A percentile compares a stretch with the other conserved stretches of the same genome.
Evolutionary conservation across 1,284 basidiomycete species (phyloP).

Genomic region (Tylopilus sp.): DNA sequence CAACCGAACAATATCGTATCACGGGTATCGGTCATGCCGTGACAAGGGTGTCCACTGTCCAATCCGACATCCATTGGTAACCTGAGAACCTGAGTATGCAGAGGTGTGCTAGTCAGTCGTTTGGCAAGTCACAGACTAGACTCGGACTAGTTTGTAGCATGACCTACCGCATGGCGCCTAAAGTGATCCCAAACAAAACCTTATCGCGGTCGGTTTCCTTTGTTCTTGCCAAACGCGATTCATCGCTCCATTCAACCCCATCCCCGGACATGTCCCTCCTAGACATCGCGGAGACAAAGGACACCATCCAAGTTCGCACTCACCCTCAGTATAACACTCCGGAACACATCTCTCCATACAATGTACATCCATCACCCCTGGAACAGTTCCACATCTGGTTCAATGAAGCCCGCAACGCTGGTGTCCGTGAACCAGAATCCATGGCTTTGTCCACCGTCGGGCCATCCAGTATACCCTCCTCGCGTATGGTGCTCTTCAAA

Average conservation of each 20-base stretch:
- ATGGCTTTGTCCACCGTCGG: slow-evolving; percentile 85
- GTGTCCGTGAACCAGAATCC: slow-evolving; percentile 82
- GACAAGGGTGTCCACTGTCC: too few species aligned
- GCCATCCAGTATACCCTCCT: slow-evolving; percentile 71
- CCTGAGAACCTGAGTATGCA: not conserved
- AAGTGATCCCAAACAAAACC: slow-evolving; percentile 9
- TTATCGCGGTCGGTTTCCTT: slow-evolving; percentile 12
- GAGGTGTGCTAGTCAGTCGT: not conserved
- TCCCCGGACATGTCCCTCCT: slow-evolving; percentile 22
- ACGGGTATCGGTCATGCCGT: too few species aligned
- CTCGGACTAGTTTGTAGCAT: slow-evolving; percentile 2
- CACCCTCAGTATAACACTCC: slow-evolving; percentile 74
- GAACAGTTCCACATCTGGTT: slow-evolving; percentile 87
- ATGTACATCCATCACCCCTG: slow-evolving; percentile 66
- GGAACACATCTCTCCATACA: slow-evolving; percentile 55
- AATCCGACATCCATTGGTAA: not conserved
- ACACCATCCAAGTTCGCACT: slow-evolving; percentile 62
- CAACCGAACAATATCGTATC: too few species aligned
- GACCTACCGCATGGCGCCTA: slow-evolving; percentile 3
- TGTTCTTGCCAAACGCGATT: not conserved
- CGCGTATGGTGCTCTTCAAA: slow-evolving; percentile 90
- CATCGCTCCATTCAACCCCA: slow-evolving; percentile 1
- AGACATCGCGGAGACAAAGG: slow-evolving; percentile 35
- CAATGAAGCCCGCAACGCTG: slow-evolving; percentile 52
- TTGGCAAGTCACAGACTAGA: not conserved